Conservation (phyloP, 306 rosid genomes). For the Cajanus cajan region DNA sequence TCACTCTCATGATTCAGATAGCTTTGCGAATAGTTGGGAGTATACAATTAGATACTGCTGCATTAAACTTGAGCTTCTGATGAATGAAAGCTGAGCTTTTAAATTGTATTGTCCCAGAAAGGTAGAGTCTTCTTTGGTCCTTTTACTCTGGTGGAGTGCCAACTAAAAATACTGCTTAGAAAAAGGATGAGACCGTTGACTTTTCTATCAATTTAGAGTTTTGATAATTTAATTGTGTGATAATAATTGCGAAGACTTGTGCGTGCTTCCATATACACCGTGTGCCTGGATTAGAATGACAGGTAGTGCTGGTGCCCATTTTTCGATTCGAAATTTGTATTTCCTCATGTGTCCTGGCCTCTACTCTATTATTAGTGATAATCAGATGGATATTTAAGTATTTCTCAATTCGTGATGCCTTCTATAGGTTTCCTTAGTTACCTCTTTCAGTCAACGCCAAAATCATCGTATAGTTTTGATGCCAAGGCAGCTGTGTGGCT, state of each 20-base stretch:
- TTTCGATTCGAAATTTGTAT: neutral
- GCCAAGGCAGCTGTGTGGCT: neutral
- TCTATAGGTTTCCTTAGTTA: neutral
- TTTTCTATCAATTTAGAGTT: constrained; percentile 10
- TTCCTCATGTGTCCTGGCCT: constrained; percentile 28
- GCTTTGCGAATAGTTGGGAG: neutral
- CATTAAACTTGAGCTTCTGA: constrained; percentile 17
- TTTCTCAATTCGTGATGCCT: constrained; percentile 11
- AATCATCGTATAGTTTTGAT: neutral
- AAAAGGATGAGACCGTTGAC: constrained; percentile 49
- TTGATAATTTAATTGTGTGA: constrained; percentile 30
- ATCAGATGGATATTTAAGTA: neutral
- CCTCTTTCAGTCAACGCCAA: neutral
- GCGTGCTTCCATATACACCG: constrained; percentile 2
- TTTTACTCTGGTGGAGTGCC: constrained; percentile 42
- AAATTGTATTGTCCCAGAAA: neutral
- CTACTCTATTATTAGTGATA: constrained; percentile 14
- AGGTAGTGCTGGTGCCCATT: constrained; percentile 35
- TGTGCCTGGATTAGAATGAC: constrained; percentile 18
- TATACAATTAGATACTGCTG: neutral
- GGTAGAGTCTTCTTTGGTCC: constrained; percentile 39
- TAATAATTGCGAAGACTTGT: constrained; percentile 37
- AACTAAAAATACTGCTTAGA: constrained; percentile 28
- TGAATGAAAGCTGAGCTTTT: neutral
- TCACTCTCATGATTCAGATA: constrained; percentile 15